These are phyloP conservation scores for Penicillium sp. DNA, from an alignment of 2,329 filamentous ascomycete species.

Conservation along the genomic window DNA sequence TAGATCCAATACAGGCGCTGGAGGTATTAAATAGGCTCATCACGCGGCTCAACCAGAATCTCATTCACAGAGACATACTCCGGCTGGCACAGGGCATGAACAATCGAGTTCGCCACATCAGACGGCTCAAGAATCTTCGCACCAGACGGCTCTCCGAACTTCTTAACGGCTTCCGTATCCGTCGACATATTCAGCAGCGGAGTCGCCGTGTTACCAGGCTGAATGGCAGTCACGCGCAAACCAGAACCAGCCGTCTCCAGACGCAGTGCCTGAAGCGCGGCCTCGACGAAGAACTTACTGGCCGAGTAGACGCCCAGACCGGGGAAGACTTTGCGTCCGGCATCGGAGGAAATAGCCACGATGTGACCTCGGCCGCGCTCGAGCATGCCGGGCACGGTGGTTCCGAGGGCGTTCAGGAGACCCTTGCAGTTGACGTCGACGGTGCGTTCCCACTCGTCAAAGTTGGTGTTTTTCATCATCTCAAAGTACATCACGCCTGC, in stretches of 20 bases:
- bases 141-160: constrained; percentile 70
- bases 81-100: constrained; percentile 70
- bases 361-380: constrained; percentile 65
- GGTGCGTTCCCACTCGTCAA: constrained; percentile 73
- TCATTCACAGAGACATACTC: constrained; percentile 75
- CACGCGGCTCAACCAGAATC: constrained; percentile 70
- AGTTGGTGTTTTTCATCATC: constrained; percentile 72
- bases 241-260: constrained; percentile 72
- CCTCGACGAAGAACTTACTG: constrained; percentile 81
- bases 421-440: constrained; percentile 87
- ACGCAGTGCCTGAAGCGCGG: constrained; percentile 68
- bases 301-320: constrained; percentile 77
- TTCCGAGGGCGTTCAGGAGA: constrained; percentile 66
- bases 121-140: constrained; percentile 69
- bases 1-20: not conserved
- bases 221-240: constrained; percentile 67
- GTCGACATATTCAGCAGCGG: constrained; percentile 71
- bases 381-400: constrained; percentile 68
- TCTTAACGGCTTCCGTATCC: constrained; percentile 70
- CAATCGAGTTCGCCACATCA: constrained; percentile 67
- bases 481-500: constrained; percentile 87
- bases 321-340: constrained; percentile 75
- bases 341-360: constrained; percentile 76
- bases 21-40: constrained; percentile 61
- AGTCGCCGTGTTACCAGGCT: constrained; percentile 72